Evolutionary conservation across 176 grass and related monocot species (phyloP), one percentile per base, ranked within the genome.

Genomic region (Neostapfia colusana): DNA sequence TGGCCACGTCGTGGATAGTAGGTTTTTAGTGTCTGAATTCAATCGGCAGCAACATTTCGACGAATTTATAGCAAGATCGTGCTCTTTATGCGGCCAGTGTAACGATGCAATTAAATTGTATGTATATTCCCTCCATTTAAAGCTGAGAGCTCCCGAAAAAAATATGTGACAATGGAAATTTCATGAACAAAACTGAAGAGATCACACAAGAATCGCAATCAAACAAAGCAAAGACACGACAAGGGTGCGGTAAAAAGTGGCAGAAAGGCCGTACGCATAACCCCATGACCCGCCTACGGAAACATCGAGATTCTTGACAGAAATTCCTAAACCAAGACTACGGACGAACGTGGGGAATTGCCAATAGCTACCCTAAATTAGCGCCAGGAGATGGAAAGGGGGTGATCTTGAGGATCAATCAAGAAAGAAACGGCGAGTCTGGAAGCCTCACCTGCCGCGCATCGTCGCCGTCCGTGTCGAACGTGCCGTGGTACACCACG

Each of bases 401-500:
- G 20, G 15, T 5, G 1, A 61, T 35, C 20, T 58, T 24, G 31
- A 18, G 16, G 46, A 31, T 23, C 21, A 36, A 42, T 59, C 4
- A 14, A 37, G 27, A 24, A 35, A 51, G 78, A 70, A 86, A 51
- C 2, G 7, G 61, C 25, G 55, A 24, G 55, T 58, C 55, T 6
- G 13, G 75, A 81, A 28, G 42, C 0, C 77, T 80, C 72, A 98
- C 95, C 95, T 88, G 89, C 42, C 84, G 87, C 10, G 95, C 95
- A 74, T 86, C 77, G 80, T 90, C 91, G 67, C 75, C 91, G 62
- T 89, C 85, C 23, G 91, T 92, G 56, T 89, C 82, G 24, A 98
- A 74, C 12, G 91, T 92, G 82, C 91, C 95, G 48, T 98, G 95
- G 72, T 85, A 98, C 12, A 98, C 87, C 9, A 90, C 89, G 81